Base-by-base conservation (phyloP, 805 yeast genomes). In the Ogataea ramenticola region DNA sequence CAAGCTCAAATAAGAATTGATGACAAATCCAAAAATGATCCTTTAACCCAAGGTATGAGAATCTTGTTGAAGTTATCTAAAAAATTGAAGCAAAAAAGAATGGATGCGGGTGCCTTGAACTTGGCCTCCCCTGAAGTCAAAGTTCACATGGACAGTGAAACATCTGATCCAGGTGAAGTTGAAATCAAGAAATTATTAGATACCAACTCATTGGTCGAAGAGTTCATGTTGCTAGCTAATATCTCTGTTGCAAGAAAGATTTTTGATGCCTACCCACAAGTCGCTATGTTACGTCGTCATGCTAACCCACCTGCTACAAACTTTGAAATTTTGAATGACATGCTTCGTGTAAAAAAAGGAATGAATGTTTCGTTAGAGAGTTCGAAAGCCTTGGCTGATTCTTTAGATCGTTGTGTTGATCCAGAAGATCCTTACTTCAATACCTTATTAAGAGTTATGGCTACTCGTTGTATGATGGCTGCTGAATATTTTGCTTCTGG, bases 401-500 rank as follows among this genome's bases (percentile, higher is more conserved):
- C 97, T 17, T 71, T 93, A 42, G 99, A 93, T 60, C 74, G 86
- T 46, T 88, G 96, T 65, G 78, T 68, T 30, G 98, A 91, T 62
- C 77, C 81, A 21, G 58, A 76, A 0, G 98, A 93, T 62, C 83
- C 90, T 7, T 93, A 87, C 59, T 88, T 93, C 75, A 93, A 93
- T 65, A 93, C 97, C 0, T 72, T 93, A 54, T 72, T 91, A 7
- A 81, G 99, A 64, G 93, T 93, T 51, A 84, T 93, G 96, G 93
- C 97, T 8, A 93, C 99, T 0, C 77, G 99, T 56, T 91, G 98
- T 66, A 93, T 93, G 99, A 87, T 89, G 85, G 96, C 99, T 2
- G 99, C 99, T 2, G 97, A 91, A 61, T 93, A 93, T 60, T 93
- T 93, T 68, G 81, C 95, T 11, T 79, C 96, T 0, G 98, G 99